Evolutionary conservation across 2,329 filamentous ascomycete species (phyloP).

Genomic region (Trichoderma polysporum): DNA sequence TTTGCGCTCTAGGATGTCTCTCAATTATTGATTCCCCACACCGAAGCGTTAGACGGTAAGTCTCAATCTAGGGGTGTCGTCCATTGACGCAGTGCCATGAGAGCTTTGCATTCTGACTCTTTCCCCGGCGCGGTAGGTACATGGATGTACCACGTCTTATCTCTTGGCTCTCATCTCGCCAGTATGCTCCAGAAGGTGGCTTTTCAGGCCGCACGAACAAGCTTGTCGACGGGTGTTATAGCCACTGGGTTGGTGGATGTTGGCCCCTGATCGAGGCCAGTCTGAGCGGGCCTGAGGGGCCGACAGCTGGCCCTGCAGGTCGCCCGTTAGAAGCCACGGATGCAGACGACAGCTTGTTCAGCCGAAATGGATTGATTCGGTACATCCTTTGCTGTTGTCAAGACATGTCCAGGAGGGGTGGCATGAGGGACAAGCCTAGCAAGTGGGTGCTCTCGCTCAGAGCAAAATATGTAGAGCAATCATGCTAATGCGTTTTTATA

Average conservation of each 20-base stretch:
- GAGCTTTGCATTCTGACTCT: conserved; percentile 34
- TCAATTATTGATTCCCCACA: conserved; percentile 80
- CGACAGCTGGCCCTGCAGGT: conserved; percentile 31
- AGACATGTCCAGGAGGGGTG: conserved; percentile 66
- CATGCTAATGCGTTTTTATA: conserved; percentile 35
- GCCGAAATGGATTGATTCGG: conserved; percentile 77
- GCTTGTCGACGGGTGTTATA: conserved; percentile 96
- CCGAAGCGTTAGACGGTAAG: conserved; percentile 69
- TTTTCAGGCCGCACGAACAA: conserved; percentile 96
- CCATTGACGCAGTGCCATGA: conserved; percentile 37
- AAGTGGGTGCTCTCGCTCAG: conserved; percentile 58
- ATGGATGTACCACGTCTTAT: conserved; percentile 76
- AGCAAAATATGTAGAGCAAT: conserved; percentile 4
- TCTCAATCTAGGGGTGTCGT: conserved; percentile 27
- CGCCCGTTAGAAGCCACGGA: conserved; percentile 32
- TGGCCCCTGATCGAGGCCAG: conserved; percentile 88
- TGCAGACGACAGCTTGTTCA: conserved; percentile 61
- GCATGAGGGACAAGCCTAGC: conserved; percentile 89
- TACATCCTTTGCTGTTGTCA: conserved; percentile 93
- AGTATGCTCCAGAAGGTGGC: conserved; percentile 88
- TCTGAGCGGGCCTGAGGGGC: conserved; percentile 53
- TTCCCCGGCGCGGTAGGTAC: conserved; percentile 50
- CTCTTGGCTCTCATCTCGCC: conserved; percentile 84
- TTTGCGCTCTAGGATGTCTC: conserved; percentile 87
- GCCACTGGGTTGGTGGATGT: conserved; percentile 94